Conservation (phyloP, 768 basidiomycete species). For the Russula emetica region DNA sequence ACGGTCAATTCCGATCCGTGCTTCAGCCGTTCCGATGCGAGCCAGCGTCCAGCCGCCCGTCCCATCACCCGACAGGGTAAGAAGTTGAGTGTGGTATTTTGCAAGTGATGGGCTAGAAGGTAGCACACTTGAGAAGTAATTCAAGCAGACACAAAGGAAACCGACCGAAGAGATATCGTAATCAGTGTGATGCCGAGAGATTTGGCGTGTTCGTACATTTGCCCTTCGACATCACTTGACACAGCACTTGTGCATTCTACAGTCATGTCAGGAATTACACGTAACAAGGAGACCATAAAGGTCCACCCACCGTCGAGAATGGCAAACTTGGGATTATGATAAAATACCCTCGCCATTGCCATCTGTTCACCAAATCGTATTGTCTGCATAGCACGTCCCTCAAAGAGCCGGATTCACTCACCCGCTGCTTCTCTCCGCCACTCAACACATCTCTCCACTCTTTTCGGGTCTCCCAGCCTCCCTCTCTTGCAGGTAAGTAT, state of each 20-base stretch:
- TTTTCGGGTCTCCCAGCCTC: slow-evolving; percentile 84
- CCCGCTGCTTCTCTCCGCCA: slow-evolving; percentile 94
- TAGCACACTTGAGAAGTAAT: neutral
- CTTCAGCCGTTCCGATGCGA: slow-evolving; percentile 67
- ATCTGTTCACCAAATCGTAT: slow-evolving; percentile 46
- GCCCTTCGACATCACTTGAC: slow-evolving; percentile 91
- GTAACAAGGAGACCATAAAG: neutral
- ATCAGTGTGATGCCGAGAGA: slow-evolving; percentile 85
- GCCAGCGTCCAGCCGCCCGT: slow-evolving; percentile 68
- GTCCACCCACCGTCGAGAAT: slow-evolving; percentile 70
- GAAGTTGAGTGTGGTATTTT: slow-evolving; percentile 84
- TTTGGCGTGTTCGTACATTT: slow-evolving; percentile 94
- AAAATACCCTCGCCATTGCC: slow-evolving; percentile 91
- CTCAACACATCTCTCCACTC: slow-evolving; percentile 96
- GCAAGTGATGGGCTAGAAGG: slow-evolving; percentile 68
- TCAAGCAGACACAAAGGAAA: slow-evolving; percentile 11
- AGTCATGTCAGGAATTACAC: neutral
- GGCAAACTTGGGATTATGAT: slow-evolving; percentile 77
- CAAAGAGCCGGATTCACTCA: slow-evolving; percentile 33
- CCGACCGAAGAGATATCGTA: slow-evolving; percentile 82
- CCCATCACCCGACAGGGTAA: slow-evolving; percentile 72
- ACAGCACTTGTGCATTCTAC: slow-evolving; percentile 93
- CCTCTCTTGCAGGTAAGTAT: slow-evolving; percentile 83
- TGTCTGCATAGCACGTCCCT: slow-evolving; percentile 8
- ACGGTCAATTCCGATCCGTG: slow-evolving; percentile 66